A percentile compares a stretch with the other conserved stretches of the same genome.
These are phyloP conservation scores for Candida gorgasii DNA, from an alignment of 805 yeast genomes.

Conservation along the genomic window DNA sequence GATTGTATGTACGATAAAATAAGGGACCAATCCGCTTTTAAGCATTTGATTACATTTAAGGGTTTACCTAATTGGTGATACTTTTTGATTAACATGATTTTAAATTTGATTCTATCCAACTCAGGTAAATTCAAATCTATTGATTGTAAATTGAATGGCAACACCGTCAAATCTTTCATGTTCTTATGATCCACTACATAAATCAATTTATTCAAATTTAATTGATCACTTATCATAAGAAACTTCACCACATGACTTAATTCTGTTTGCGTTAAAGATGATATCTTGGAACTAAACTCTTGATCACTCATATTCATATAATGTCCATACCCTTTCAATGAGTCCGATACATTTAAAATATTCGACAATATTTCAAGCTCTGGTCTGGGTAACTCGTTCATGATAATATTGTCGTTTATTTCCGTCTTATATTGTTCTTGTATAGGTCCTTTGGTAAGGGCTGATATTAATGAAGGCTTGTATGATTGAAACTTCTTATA, in stretches of 20 bases:
- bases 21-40: slow-evolving; percentile 26
- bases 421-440: slow-evolving; percentile 24
- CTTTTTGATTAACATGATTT: slow-evolving; percentile 36
- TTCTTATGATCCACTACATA: slow-evolving; percentile 29
- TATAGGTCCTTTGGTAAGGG: slow-evolving; percentile 34
- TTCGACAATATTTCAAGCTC: not conserved
- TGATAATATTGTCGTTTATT: not conserved
- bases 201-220: slow-evolving; percentile 26
- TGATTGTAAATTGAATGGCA: slow-evolving; percentile 17
- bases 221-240: slow-evolving; percentile 26
- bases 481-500: slow-evolving; percentile 13
- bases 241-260: slow-evolving; percentile 16
- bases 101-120: slow-evolving; percentile 26
- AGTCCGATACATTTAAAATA: not conserved
- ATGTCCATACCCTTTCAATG: not conserved
- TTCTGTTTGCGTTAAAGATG: not conserved
- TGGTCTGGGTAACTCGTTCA: not conserved
- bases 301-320: slow-evolving; percentile 3
- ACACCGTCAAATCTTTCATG: slow-evolving; percentile 20
- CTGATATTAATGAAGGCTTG: slow-evolving; percentile 35
- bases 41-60: slow-evolving; percentile 27
- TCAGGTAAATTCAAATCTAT: slow-evolving; percentile 2
- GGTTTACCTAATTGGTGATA: slow-evolving; percentile 36
- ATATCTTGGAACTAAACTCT: slow-evolving; percentile 2
- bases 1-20: slow-evolving; percentile 27